Evolutionary conservation across 2,329 filamentous ascomycete genomes (phyloP), one percentile per base, ranked within the genome.

Genomic region (Metarhizium rileyi): DNA sequence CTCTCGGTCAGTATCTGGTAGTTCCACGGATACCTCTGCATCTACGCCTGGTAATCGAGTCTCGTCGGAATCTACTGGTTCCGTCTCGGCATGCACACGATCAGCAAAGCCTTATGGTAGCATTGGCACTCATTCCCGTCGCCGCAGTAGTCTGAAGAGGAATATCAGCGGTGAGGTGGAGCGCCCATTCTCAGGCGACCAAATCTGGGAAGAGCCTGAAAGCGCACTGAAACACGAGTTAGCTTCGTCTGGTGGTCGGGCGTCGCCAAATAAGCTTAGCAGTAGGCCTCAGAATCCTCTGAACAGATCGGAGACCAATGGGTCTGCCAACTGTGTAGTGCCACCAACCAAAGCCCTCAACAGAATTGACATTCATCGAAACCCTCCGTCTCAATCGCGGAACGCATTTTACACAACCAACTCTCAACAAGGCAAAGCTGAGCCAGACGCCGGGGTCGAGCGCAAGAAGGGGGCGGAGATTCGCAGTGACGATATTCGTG

Each of bases 151-250:
- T 57, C 73, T 80, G 59, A 83, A 79, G 65, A 77, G 86, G 53
- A 86, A 86, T 56, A 77, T 83, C 59, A 89, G 84, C 61, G 84
- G 83, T 20, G 82, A 86, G 60, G 69, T 83, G 51, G 71, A 77
- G 56, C 78, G 74, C 48, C 77, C 82, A 2, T 90, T 88, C 62
- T 84, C 83, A 2, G 80, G 83, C 30, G 85, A 90, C 62, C 83
- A 87, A 61, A 90, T 96, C 53, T 96, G 89, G 75, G 90, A 96
- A 65, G 91, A 96, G 63, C 86, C 88, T 1, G 81, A 86, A 59
- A 73, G 63, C 16, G 54, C 55, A 14, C 46, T 53, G 12, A 38
- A 50, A 41, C 56, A 30, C 30, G 42, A 35, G 4, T 40, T 35
- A 12, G 41, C 38, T 23, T 30, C 46, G 10, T 41, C 58, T 49